Evolutionary conservation across 306 rosid species (phyloP), one percentile per base, ranked within the genome.

Genomic region (Vachellia pachyceras): DNA sequence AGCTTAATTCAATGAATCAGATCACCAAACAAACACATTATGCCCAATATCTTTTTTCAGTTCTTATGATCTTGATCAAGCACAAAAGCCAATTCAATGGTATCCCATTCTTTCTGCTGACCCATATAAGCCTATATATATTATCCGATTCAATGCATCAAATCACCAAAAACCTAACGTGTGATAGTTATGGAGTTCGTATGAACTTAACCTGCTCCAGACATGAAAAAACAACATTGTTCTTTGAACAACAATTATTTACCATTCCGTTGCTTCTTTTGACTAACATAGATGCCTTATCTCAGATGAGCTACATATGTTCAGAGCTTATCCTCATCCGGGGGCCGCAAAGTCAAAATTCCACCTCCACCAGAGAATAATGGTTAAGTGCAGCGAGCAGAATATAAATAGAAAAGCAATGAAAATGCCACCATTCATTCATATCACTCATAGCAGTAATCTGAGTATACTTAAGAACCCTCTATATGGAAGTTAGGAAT

Each of bases 361-460:
- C 61, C 73, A 76, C 70, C 81, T 63, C 37, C 69, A 77, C 41
- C 67, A 75, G 23, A 17, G 23, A 11, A 75, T 9, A 35, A 29
- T 29, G 10, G 23, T 18, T 7, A 79, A 79, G 78, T 79, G 83
- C 78, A 55, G 72, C 77, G 35, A 70, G 18, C 36, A 54, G 36
- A 79, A 61, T 69, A 60, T n/a, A 47, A 66, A 65, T 40, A 46
- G 40, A 46, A 49, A 66, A 77, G 64, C 50, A 77, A 77, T 47
- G 65, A 67, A 29, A 58, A 45, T 44, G 63, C 50, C 83, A 58
- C 50, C 65, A 54, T 52, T 36, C 67, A 72, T n/a, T 63, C 22
- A 73, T 2, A 7, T 41, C 42, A 69, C 76, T 52, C 42, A 37
- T 6, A 44, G 37, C 42, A 8, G 15, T 42, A 50, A 36, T 52